Percentiles rank a stretch among this genome's conserved stretches.
Conservation (phyloP, 352 stramenopile genomes). For the Phytophthora ohioensis region DNA sequence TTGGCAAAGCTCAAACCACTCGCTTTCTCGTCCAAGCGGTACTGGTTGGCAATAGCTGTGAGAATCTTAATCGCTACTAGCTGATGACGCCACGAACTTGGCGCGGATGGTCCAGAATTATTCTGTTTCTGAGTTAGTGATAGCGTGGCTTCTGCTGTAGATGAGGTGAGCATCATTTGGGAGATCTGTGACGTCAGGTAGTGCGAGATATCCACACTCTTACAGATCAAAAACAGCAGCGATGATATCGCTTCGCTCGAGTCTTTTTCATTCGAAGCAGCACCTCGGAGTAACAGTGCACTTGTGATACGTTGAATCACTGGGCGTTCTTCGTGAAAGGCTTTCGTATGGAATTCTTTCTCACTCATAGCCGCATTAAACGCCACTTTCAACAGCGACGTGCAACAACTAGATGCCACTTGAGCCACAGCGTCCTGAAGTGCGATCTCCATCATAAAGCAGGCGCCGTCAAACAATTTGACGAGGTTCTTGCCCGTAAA, state of each 20-base stretch:
- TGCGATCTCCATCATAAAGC: slow-evolving; percentile 62
- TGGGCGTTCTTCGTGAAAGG: slow-evolving; percentile 65
- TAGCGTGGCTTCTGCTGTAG: neutral
- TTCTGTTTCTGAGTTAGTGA: slow-evolving; percentile 8
- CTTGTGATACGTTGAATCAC: slow-evolving; percentile 58
- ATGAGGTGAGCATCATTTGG: slow-evolving; percentile 47
- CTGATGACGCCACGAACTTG: slow-evolving; percentile 69
- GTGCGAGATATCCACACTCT: slow-evolving; percentile 73
- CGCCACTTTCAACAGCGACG: slow-evolving; percentile 61
- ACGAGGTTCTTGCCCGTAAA: slow-evolving; percentile 43
- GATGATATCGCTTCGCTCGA: slow-evolving; percentile 77
- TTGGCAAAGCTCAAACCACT: slow-evolving; percentile 69
- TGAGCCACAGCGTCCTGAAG: slow-evolving; percentile 74
- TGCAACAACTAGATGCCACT: slow-evolving; percentile 71
- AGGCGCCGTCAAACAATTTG: slow-evolving; percentile 76
- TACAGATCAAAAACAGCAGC: slow-evolving; percentile 85
- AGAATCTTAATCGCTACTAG: slow-evolving; percentile 84
- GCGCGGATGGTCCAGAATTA: neutral
- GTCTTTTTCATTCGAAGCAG: slow-evolving; percentile 82
- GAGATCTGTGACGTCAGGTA: slow-evolving; percentile 68
- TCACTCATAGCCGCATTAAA: slow-evolving; percentile 69
- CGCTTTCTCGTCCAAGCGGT: slow-evolving; percentile 66
- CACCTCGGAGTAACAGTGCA: slow-evolving; percentile 56
- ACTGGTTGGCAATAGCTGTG: slow-evolving; percentile 81
- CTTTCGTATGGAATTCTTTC: slow-evolving; percentile 64